Conservation (phyloP, 2,329 filamentous ascomycete species). For the Akanthomyces dipterigenus region DNA sequence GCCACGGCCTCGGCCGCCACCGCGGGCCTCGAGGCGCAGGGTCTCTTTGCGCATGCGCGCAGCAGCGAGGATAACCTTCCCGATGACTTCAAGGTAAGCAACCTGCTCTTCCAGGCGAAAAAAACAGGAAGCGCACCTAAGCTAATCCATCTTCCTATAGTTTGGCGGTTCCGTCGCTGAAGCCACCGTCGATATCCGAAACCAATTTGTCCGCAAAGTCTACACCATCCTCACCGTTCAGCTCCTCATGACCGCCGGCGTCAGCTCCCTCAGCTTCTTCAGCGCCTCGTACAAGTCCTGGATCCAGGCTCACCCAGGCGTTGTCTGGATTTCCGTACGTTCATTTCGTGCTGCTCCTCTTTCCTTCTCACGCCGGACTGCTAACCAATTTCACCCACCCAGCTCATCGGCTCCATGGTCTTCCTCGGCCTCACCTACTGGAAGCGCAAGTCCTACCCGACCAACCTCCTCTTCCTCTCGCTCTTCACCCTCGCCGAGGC, state of each 20-base stretch:
- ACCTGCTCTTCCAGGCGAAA: no score
- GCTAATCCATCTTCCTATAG: slow-evolving; percentile 31
- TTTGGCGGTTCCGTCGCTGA: slow-evolving; percentile 92
- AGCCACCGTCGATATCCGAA: slow-evolving; percentile 89
- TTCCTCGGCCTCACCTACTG: slow-evolving; percentile 88
- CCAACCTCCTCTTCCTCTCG: slow-evolving; percentile 85
- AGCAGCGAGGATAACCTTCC: slow-evolving; percentile 85
- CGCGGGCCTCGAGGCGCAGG: slow-evolving; percentile 37
- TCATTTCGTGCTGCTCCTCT: background rate
- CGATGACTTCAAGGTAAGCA: slow-evolving; percentile 84
- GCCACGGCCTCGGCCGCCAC: slow-evolving; percentile 42
- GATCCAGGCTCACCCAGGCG: slow-evolving; percentile 77
- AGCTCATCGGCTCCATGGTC: slow-evolving; percentile 72
- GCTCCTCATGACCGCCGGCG: slow-evolving; percentile 72
- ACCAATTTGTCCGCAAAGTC: slow-evolving; percentile 95
- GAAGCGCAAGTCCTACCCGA: slow-evolving; percentile 93
- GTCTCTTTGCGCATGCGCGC: slow-evolving; percentile 61
- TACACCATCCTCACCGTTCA: slow-evolving; percentile 97
- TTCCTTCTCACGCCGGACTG: background rate
- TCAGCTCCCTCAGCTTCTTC: slow-evolving; percentile 83
- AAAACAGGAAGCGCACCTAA: no score
- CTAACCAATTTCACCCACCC: background rate
- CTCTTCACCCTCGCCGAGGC: slow-evolving; percentile 90
- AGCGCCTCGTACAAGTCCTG: slow-evolving; percentile 70
- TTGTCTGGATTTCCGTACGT: slow-evolving; percentile 76